These are phyloP conservation scores for Camelina neglecta DNA, from an alignment of 345 rosid genomes.

Conservation along the genomic window DNA sequence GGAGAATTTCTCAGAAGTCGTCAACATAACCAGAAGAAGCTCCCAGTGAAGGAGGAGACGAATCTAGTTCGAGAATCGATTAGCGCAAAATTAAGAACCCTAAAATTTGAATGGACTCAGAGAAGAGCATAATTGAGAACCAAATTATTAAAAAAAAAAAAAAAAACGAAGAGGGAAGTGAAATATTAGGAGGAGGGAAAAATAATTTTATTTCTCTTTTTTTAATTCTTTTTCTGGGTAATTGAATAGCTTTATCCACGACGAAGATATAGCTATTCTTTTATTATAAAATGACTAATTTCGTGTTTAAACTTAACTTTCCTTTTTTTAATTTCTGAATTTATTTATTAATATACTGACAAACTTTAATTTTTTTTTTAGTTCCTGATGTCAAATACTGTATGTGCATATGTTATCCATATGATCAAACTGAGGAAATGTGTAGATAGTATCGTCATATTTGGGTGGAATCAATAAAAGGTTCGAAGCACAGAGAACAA, in stretches of 20 bases:
- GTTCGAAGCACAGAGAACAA: neutral
- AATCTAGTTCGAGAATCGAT: neutral
- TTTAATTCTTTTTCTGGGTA: too few species aligned
- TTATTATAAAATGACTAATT: too few species aligned
- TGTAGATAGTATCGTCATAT: too few species aligned
- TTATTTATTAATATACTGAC: too few species aligned
- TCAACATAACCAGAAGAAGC: slow-evolving; percentile 17
- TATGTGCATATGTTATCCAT: too few species aligned
- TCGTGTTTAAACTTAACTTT: too few species aligned
- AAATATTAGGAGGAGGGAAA: slow-evolving; percentile 33
- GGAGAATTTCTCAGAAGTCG: neutral
- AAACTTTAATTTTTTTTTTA: too few species aligned
- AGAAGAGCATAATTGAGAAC: neutral
- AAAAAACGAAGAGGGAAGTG: slow-evolving; percentile 24
- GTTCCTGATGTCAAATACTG: too few species aligned
- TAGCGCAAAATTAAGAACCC: slow-evolving; percentile 8
- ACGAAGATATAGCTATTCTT: too few species aligned
- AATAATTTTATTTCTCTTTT: neutral
- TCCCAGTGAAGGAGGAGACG: slow-evolving; percentile 16
- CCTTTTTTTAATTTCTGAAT: too few species aligned
- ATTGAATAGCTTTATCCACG: too few species aligned
- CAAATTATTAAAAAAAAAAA: neutral
- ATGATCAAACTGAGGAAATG: too few species aligned
- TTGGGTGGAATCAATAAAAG: neutral
- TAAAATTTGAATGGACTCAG: slow-evolving; percentile 26